A percentile compares a stretch with the other conserved stretches of the same genome.
phyloP scores from a whole-genome alignment of 192 early-diverging fungal species.

The Podila epigama region DNA sequence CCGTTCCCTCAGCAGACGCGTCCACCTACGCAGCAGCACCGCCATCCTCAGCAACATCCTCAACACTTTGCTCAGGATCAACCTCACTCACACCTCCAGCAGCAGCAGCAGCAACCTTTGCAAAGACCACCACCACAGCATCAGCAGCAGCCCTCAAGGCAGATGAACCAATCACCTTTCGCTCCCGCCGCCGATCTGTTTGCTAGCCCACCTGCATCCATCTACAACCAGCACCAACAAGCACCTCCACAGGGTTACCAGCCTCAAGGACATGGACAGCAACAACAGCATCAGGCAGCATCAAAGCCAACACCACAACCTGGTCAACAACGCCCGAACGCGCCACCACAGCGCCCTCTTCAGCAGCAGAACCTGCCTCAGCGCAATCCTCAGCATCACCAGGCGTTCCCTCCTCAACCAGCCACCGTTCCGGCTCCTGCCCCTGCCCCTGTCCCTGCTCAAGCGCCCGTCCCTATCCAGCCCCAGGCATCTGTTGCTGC shows the following conservation, averaged over 20 bases:
- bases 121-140: constrained; percentile 3
- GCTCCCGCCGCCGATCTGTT: constrained; percentile 23
- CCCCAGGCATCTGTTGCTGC: background rate
- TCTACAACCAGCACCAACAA: constrained; percentile 9
- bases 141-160: constrained; percentile 19
- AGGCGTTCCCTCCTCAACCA: constrained; percentile 14
- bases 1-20: constrained; percentile 8
- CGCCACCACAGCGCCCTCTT: background rate
- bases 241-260: constrained; percentile 19
- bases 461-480: background rate
- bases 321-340: background rate
- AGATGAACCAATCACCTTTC: constrained; percentile 33
- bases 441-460: background rate
- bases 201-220: constrained; percentile 26
- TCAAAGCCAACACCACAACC: background rate
- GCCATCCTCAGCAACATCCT: background rate
- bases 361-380: constrained; percentile 1
- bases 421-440: background rate
- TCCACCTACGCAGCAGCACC: too few relatives aligned
- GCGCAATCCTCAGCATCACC: constrained; percentile 9
- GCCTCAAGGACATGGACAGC: constrained; percentile 4
- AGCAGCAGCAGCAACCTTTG: constrained; percentile 5
- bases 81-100: background rate
- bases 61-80: constrained; percentile 12
- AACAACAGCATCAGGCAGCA: background rate